Evolutionary conservation across 2,329 filamentous ascomycete species (phyloP), one percentile per base, ranked within the genome.

Genomic region (Lasiodiplodia sp.): DNA sequence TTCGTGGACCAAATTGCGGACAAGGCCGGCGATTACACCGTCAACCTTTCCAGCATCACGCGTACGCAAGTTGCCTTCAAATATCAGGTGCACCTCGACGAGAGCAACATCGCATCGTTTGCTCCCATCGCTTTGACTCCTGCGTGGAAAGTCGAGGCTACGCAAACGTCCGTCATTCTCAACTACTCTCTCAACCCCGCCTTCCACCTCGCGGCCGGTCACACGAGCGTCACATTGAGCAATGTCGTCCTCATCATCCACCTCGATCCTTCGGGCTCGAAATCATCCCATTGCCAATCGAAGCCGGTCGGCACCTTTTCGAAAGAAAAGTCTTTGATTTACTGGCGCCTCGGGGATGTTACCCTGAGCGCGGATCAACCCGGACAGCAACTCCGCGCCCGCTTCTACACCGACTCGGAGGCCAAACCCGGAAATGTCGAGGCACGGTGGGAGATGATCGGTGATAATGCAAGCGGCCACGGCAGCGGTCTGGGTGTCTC

Each of bases 21-120:
- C 11, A 89, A 87, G 69, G 86, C 91, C 3, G 94, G 96, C 69
- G 91, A 95, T 76, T 99, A 96, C 80, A 87, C 84, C 0, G 83
- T 99, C 38, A 88, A 94, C 70, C 82, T 96, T 7, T 85, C 89
- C 16, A 89, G 90, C 76, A 87, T 97, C 71, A 82, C 85, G 70
- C 89, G 90, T 74, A 90, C 92, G 1, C 87, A 91, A 0, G 89
- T 95, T 7, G 95, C 91, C 8, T 98, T 99, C 83, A 97, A 96
- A 69, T 99, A 98, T 79, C 92, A 94, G 75, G 85, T 97, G 12
- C 92, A 96, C 72, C 81, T 92, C 37, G 89, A 94, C 38, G 84
- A 87, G 21, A 76, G 81, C 44, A 85, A 84, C 68, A 77, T 86
- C 16, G 81, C 85, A 11, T 76, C 82, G 4, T 89, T 92, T 73